Base-by-base conservation (phyloP, 2,329 filamentous ascomycete genomes). In the Penicillium aurantiogriseum region DNA sequence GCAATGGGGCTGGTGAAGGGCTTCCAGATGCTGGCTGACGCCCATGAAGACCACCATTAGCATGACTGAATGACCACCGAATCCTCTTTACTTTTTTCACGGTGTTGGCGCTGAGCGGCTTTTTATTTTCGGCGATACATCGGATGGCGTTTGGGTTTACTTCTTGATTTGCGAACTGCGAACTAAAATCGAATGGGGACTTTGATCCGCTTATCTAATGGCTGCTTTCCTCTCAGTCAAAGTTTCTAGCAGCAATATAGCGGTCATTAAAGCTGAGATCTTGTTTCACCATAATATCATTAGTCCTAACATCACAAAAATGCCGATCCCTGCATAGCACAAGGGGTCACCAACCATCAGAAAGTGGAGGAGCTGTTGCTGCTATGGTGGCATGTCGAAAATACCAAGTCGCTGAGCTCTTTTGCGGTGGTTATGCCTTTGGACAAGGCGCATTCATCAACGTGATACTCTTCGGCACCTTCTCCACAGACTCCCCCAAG, bases 1-100 rank as follows among this genome's bases (percentile, higher is more conserved):
- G 74, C 74, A 3, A 76, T 76, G 74, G 74, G 71, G 17, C 52
- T 76, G 52, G 74, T 76, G 13, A 76, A 75, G 58, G 66, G 64
- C 7, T 76, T 76, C 56, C 72, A 74, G 57, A 51, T 69, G 61
- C 49, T 73, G 49, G 72, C 72, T 13, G 50, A 63, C 27, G 25
- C 58, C 21, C 17, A 53, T 17, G 59, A 59, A 25, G 51, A 61
- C n/a, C 46, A 33, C 5, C 31, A 56, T 6, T 45, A 60, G 25
- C 50, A 61, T 10, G 56, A 52, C 25, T 56, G n/a, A 52, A n/a
- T 19, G 23, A 6, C 15, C 36, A 13, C 13, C 13, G 1, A 25
- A 7, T 1, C 23, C 0, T 36, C 13, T 25, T 21, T 49, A 21
- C 6, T 44, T 17, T 23, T 39, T 39, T 21, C 38, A 39, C 25